These are phyloP conservation scores for Tolypocladium endophyticum DNA, from an alignment of 2,329 filamentous ascomycete species.

Conservation along the genomic window DNA sequence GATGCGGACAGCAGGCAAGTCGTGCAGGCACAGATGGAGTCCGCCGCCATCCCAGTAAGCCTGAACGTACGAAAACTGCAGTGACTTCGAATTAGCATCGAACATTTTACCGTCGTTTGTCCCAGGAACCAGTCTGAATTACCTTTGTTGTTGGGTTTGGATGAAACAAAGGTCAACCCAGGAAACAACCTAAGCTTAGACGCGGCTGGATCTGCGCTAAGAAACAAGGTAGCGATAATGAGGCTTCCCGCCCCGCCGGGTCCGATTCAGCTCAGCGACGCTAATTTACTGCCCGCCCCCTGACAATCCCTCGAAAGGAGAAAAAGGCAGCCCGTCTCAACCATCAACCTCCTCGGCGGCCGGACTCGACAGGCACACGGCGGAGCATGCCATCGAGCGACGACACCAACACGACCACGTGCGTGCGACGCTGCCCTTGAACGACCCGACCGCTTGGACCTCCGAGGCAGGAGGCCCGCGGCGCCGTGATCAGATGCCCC, in stretches of 20 bases:
- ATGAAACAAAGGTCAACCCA: background rate
- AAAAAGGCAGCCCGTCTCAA: background rate
- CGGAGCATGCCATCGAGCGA: background rate
- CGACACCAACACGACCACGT: background rate
- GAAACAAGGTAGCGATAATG: background rate
- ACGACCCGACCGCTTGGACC: background rate
- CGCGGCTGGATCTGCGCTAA: background rate
- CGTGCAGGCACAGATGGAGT: no score
- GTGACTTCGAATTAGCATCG: no score
- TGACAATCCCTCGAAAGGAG: background rate
- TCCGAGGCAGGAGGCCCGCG: background rate
- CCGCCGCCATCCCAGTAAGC: no score
- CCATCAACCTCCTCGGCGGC: background rate
- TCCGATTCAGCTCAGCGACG: background rate
- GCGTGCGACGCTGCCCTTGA: background rate
- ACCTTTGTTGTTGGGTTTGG: background rate
- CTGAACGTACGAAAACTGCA: no score
- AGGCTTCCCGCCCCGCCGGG: background rate
- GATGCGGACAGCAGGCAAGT: no score
- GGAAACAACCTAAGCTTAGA: background rate
- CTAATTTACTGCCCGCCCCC: background rate
- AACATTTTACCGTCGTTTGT: no score
- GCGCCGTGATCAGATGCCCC: slow-evolving; percentile 20
- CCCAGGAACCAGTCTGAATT: no score
- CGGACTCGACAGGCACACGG: background rate